Base-by-base conservation (phyloP, 1,284 basidiomycete species). In the Moniliella sp. region DNA sequence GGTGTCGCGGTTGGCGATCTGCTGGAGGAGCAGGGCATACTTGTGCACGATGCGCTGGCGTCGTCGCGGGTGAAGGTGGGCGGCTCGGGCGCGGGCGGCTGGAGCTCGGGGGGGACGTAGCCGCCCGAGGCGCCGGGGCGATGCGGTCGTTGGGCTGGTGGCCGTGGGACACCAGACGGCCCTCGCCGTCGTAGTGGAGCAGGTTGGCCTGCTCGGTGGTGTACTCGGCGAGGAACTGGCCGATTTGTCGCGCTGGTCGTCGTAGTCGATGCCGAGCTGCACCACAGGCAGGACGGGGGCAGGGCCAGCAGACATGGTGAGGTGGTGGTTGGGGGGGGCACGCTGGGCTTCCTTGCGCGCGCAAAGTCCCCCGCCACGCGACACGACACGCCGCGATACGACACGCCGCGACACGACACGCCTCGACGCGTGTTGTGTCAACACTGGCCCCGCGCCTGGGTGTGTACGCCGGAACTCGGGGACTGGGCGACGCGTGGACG, bases 1-100 rank as follows among this genome's bases (percentile, higher is more conserved):
- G 56, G 84, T 78, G 39, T 88, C 78, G 28, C 88, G 72, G 62
- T 97, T 91, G 31, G 86, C 80, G 40, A 97, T 77, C 33, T 70
- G 70, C 76, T 86, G 79, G 21, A 23, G 21, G n/a, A 7, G 21
- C 7, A 23, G 7, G 7, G 8, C 21, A 23, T n/a, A 23, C 8
- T n/a, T 23, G 8, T 23, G 7, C 21, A n/a, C 7, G n/a, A 23
- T 23, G 8, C n/a, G 21, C 21, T 23, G 21, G 8, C n/a, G n/a
- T 23, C 8, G 21, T n/a, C n/a, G 21, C 7, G 21, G 7, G 21
- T 7, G 8, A 7, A n/a, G 21, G 8, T 23, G 21, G 21, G 7
- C 8, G 8, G 21, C 21, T 23, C 21, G n/a, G 8, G 8, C 7
- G 21, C 21, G n/a, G n/a, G 7, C 8, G 7, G 21, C 7, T 23